Base-by-base conservation (phyloP, 2,329 filamentous ascomycete genomes). In the Phialocephala subalpina region DNA sequence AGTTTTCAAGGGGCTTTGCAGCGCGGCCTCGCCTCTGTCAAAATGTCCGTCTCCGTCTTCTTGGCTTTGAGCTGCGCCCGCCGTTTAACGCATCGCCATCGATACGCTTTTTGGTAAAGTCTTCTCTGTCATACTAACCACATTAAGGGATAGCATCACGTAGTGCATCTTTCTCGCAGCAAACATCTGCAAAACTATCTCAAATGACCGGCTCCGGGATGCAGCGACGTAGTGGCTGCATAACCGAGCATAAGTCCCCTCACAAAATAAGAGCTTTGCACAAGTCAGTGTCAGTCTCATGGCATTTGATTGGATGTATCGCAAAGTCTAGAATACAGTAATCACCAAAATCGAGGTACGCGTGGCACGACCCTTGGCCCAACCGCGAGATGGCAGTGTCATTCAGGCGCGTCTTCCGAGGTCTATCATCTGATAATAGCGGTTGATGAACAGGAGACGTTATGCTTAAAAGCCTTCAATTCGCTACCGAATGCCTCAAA, bases 311-410 rank as follows among this genome's bases (percentile, higher is more conserved):
- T 29, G 49, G 49, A 7, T 12, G 18, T 7, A 4, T 27, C n/a
- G n/a, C 45, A 53, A 53, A 53, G 49, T 33, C 49, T 53, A 53
- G 25, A 33, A 33, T 16, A 55, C 52, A 49, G 52, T 55, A 55
- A 33, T 33, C 52, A 55, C 25, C n/a, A 25, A 18, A 33, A 33
- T 33, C 52, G 33, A 55, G 52, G 33, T 33, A 55, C 52, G 52
- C 52, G 45, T 49, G 45, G 45, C 45, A 11, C 18, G n/a, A 49
- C 45, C 45, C n/a, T 49, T 49, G 45, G 20, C n/a, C 45, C 45
- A 49, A 49, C 45, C 18, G 45, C 12, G 45, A 25, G 45, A 49
- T 6, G n/a, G 18, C 6, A 22, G 45, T 49, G n/a, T 49, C 45
- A 49, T 49, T 49, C 45, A 22, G 45, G 45, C n/a, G n/a, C 45